Percentiles rank a stretch among this genome's conserved stretches.
phyloP scores from a whole-genome alignment of 2,329 filamentous ascomycete genomes.

The Chaetomiaceae sp. region DNA sequence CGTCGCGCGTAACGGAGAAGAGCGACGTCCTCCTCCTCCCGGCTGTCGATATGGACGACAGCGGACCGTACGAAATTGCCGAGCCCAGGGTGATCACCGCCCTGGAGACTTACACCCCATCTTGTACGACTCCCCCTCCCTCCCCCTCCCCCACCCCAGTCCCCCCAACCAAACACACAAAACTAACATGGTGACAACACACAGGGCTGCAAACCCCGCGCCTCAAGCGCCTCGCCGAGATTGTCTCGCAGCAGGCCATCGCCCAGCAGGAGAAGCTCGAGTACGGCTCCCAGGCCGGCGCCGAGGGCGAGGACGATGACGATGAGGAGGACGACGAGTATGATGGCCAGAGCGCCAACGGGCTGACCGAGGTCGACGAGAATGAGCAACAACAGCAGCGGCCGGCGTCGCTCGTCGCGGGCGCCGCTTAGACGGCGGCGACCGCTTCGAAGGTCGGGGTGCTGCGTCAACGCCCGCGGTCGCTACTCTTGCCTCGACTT shows the following conservation, averaged over 20 bases:
- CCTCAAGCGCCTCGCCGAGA: slow-evolving; percentile 93
- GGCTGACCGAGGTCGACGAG: slow-evolving; percentile 17
- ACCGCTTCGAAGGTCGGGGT: neutral
- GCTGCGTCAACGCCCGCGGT: slow-evolving; percentile 8
- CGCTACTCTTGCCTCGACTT: slow-evolving; percentile 5
- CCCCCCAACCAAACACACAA: neutral
- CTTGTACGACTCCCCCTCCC: slow-evolving; percentile 59
- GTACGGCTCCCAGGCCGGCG: slow-evolving; percentile 41
- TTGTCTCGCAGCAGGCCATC: slow-evolving; percentile 92
- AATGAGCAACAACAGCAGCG: neutral
- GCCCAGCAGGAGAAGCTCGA: slow-evolving; percentile 87
- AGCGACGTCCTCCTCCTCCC: slow-evolving; percentile 89
- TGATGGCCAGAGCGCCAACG: slow-evolving; percentile 5
- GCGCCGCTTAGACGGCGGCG: slow-evolving; percentile 30
- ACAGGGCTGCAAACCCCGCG: slow-evolving; percentile 91
- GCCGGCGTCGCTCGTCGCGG: slow-evolving; percentile 22
- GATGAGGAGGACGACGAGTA: neutral
- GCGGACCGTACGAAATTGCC: slow-evolving; percentile 95
- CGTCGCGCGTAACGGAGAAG: slow-evolving; percentile 95
- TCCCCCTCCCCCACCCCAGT: no score
- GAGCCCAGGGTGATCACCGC: slow-evolving; percentile 94
- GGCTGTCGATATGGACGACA: slow-evolving; percentile 98
- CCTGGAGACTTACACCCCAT: slow-evolving; percentile 95
- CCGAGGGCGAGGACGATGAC: slow-evolving; percentile 34
- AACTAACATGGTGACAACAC: slow-evolving; percentile 23